Evolutionary conservation across 768 basidiomycete species (phyloP).

Genomic region (Mycena vitilis): DNA sequence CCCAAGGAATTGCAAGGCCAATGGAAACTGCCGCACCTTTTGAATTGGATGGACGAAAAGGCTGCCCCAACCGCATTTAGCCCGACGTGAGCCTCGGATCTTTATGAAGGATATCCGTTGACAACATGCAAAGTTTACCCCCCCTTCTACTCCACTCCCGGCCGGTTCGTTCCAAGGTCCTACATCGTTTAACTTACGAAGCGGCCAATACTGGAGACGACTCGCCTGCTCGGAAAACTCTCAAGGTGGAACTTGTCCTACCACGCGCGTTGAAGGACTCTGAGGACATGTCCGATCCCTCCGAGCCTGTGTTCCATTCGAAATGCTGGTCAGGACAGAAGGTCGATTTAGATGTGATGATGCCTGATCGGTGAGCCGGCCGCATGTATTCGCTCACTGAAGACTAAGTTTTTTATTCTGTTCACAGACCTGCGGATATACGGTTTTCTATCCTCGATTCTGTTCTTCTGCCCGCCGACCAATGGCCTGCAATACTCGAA

Average conservation of each 20-base stretch:
- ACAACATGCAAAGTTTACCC: slow-evolving; percentile 51
- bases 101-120: background rate
- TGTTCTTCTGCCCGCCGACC: slow-evolving; percentile 38
- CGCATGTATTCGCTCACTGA: background rate
- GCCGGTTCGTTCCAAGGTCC: slow-evolving; percentile 45
- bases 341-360: slow-evolving; percentile 60
- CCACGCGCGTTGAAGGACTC: slow-evolving; percentile 22
- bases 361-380: slow-evolving; percentile 65
- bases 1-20: slow-evolving; percentile 31
- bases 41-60: slow-evolving; percentile 34
- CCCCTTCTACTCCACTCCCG: slow-evolving; percentile 45
- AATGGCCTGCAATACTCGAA: slow-evolving; percentile 56
- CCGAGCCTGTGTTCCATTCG: slow-evolving; percentile 25
- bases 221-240: slow-evolving; percentile 32
- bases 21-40: slow-evolving; percentile 20
- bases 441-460: slow-evolving; percentile 58
- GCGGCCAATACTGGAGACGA: slow-evolving; percentile 37
- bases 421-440: slow-evolving; percentile 67
- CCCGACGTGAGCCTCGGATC: slow-evolving; percentile 30
- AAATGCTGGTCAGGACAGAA: slow-evolving; percentile 50
- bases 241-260: slow-evolving; percentile 57
- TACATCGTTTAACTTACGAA: slow-evolving; percentile 64
- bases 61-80: slow-evolving; percentile 31
- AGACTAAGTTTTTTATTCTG: background rate
- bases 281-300: background rate